Percentiles rank a stretch among this genome's conserved stretches.
These are phyloP conservation scores for Yamadazyma insecticola DNA, from an alignment of 805 yeast genomes.

Conservation along the genomic window DNA sequence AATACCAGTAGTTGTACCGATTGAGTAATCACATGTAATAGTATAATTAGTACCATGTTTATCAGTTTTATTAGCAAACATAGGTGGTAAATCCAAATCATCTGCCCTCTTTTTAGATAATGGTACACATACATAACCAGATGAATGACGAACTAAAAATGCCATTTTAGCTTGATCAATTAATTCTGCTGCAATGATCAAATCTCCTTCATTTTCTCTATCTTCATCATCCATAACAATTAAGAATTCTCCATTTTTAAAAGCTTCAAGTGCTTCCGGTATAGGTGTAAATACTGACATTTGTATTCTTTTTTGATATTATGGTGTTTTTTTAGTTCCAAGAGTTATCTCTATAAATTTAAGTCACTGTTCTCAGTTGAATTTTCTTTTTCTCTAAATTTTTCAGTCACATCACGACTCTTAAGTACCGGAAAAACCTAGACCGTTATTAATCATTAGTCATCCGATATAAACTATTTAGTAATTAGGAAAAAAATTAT, in stretches of 20 bases:
- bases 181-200: constrained; percentile 85
- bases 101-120: constrained; percentile 75
- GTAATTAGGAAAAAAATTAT: too few species aligned
- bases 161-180: constrained; percentile 88
- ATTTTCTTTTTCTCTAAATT: too few species aligned
- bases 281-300: constrained; percentile 32
- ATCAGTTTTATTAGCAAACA: constrained; percentile 63
- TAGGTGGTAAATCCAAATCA: constrained; percentile 68
- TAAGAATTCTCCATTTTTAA: constrained; percentile 72
- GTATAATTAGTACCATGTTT: constrained; percentile 98
- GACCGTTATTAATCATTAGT: too few species aligned
- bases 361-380: too few species aligned
- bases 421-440: too few species aligned
- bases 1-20: constrained; percentile 95
- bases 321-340: too few species aligned
- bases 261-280: constrained; percentile 69
- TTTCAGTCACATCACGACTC: too few species aligned
- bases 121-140: constrained; percentile 95
- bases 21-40: constrained; percentile 77
- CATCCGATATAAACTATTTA: too few species aligned
- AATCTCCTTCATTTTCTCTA: constrained; percentile 97
- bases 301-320: too few species aligned
- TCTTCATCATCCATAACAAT: constrained; percentile 96
- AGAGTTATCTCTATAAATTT: too few species aligned
- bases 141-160: constrained; percentile 77